Conservation (phyloP, 148 eudicot genomes). For the Rhododendron simsii region DNA sequence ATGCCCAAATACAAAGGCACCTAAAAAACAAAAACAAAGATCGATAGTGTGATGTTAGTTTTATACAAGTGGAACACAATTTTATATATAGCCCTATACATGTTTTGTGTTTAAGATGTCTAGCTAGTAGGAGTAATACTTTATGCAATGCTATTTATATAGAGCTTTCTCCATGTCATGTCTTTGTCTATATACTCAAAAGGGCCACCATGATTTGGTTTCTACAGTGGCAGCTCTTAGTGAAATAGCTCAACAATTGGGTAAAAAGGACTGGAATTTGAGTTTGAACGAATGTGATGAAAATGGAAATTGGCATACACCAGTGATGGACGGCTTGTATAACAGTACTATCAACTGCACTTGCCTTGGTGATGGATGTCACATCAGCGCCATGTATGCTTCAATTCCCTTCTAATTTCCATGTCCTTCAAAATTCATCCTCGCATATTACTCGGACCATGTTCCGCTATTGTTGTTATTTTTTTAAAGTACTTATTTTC, state of each 20-base stretch:
- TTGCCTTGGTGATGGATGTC: slow-evolving; percentile 21
- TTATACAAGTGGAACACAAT: no score
- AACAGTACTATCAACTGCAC: slow-evolving; percentile 19
- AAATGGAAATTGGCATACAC: slow-evolving; percentile 15
- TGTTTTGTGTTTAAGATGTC: no score
- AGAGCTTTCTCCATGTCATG: not conserved
- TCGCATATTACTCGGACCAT: not conserved
- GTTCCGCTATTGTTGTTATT: no score
- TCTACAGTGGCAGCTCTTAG: slow-evolving; percentile 26
- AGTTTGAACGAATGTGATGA: slow-evolving; percentile 22
- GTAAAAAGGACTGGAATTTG: slow-evolving; percentile 17
- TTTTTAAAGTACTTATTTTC: no score
- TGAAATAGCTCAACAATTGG: slow-evolving; percentile 28
- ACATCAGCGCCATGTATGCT: slow-evolving; percentile 22
- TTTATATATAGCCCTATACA: no score
- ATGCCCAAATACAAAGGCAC: no score
- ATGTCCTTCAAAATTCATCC: not conserved
- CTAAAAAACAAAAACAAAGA: no score
- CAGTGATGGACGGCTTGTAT: not conserved
- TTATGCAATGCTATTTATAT: no score
- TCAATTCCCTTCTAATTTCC: not conserved
- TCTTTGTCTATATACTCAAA: not conserved
- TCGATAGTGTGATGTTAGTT: no score
- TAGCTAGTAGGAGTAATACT: no score
- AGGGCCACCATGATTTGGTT: not conserved